Conservation (phyloP, 2,329 filamentous ascomycete genomes). For the Cladophialophora bantiana region DNA sequence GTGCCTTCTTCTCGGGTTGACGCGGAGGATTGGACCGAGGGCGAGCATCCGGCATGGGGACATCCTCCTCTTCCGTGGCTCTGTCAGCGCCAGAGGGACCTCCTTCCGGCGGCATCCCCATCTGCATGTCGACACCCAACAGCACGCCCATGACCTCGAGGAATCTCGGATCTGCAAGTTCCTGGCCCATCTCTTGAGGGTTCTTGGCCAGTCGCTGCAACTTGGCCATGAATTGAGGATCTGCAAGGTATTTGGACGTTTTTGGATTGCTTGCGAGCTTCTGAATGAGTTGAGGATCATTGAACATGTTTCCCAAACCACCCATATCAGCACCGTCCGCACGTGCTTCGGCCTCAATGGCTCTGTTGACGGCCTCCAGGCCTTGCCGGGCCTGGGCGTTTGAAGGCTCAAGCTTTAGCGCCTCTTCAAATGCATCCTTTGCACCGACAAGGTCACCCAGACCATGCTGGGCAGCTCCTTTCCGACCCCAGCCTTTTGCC, state of each 20-base stretch:
- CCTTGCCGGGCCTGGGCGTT: constrained; percentile 94
- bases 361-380: constrained; percentile 81
- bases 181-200: constrained; percentile 75
- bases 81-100: constrained; percentile 50
- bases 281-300: constrained; percentile 84
- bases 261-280: constrained; percentile 96
- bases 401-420: constrained; percentile 87
- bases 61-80: constrained; percentile 69
- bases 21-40: constrained; percentile 56
- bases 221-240: constrained; percentile 88
- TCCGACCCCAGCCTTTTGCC: constrained; percentile 95
- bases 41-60: constrained; percentile 77
- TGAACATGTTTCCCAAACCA: constrained; percentile 91
- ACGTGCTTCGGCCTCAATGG: constrained; percentile 78
- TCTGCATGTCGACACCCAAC: constrained; percentile 90
- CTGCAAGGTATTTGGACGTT: constrained; percentile 80
- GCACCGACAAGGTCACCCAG: constrained; percentile 83
- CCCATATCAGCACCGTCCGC: constrained; percentile 67
- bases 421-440: constrained; percentile 89
- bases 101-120: constrained; percentile 62
- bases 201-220: constrained; percentile 81
- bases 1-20: constrained; percentile 56
- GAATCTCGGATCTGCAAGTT: constrained; percentile 90
- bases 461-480: constrained; percentile 89
- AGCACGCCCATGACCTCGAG: constrained; percentile 92